phyloP scores from a whole-genome alignment of 208 protist species.

The Wallacemonas rigidus region DNA sequence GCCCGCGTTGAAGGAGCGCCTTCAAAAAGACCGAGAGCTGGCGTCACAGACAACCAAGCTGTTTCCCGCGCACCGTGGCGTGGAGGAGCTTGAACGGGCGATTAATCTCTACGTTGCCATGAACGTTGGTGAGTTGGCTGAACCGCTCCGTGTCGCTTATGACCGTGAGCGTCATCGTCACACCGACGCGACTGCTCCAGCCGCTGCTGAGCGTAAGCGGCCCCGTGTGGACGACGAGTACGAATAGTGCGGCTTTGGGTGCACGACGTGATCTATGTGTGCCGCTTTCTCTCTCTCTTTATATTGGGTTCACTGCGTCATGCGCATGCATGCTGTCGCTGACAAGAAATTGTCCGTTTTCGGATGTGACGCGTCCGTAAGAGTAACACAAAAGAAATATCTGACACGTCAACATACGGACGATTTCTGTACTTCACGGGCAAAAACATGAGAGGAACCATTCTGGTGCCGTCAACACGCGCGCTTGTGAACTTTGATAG shows the following conservation, averaged over 20 bases:
- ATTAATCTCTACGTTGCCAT: constrained; percentile 82
- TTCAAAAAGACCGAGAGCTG: constrained; percentile 61
- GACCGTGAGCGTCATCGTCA: constrained; percentile 34
- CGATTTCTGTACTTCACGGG: no score
- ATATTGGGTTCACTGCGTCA: no score
- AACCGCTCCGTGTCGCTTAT: constrained; percentile 42
- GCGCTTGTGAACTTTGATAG: no score
- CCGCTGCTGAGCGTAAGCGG: constrained; percentile 35
- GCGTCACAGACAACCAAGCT: constrained; percentile 46
- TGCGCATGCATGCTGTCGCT: no score
- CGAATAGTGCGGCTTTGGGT: not conserved
- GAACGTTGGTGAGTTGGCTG: constrained; percentile 54
- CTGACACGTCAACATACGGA: no score
- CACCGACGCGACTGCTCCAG: not conserved
- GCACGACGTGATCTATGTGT: no score
- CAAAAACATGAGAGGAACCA: no score
- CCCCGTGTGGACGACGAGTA: constrained; percentile 21
- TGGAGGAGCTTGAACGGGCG: constrained; percentile 42
- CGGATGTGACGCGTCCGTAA: no score
- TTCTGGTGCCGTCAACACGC: no score
- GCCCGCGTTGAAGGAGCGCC: constrained; percentile 34
- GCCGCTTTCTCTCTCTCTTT: no score
- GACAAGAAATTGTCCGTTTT: no score
- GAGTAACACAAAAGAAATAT: no score
- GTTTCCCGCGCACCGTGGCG: constrained; percentile 47